These are phyloP conservation scores for Carallia pectinifolia DNA, from an alignment of 345 rosid species.

Conservation along the genomic window DNA sequence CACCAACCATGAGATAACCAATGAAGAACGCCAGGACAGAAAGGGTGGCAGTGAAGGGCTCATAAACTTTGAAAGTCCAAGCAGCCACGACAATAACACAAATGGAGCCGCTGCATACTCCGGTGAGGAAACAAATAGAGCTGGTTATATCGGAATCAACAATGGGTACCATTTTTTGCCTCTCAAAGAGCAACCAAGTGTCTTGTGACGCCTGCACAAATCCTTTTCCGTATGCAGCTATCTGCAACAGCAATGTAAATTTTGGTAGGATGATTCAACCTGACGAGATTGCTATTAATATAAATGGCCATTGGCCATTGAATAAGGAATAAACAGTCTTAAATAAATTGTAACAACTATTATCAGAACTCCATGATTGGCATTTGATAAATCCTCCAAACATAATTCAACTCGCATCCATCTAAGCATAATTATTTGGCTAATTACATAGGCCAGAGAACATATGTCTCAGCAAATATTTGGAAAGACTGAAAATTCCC, in stretches of 20 bases:
- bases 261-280: not conserved
- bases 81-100: constrained; percentile 83
- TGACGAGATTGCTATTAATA: not conserved
- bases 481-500: no score
- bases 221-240: constrained; percentile 90
- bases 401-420: no score
- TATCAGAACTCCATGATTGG: no score
- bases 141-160: constrained; percentile 89
- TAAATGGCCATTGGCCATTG: not conserved
- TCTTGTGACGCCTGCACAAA: constrained; percentile 93
- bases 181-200: constrained; percentile 73
- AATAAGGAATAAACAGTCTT: not conserved
- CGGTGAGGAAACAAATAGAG: constrained; percentile 86
- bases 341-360: no score
- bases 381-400: no score
- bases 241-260: constrained; percentile 33
- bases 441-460: no score
- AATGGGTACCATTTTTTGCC: constrained; percentile 51
- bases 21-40: constrained; percentile 71
- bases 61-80: constrained; percentile 63
- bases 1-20: constrained; percentile 91
- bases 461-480: no score
- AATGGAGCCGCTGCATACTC: constrained; percentile 91
- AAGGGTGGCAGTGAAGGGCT: constrained; percentile 70
- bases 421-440: no score